Base-by-base conservation (phyloP, 2,329 filamentous ascomycete genomes). In the Pyrenophora teres region DNA sequence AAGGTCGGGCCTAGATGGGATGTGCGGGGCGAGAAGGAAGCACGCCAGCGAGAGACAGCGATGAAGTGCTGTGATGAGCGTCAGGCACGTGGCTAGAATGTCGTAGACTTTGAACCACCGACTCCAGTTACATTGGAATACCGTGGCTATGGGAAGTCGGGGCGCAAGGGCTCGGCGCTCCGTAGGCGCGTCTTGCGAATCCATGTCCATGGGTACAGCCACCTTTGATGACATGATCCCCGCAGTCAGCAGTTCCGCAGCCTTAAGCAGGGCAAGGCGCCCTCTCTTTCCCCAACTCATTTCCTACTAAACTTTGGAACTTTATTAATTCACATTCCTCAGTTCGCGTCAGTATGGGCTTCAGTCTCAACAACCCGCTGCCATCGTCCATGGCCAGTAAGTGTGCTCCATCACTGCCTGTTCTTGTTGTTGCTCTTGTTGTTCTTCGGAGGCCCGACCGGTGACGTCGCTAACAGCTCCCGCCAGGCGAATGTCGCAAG, bases 401-500 rank as follows among this genome's bases (percentile, higher is more conserved):
- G 79, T 77, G 37, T 33, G 36, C 51, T 31, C 38, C 49, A 30
- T 21, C 32, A 40, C 39, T 27, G 43, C 44, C 13, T 19, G 35
- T 9, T 27, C 15, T 15, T 33, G n/a, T 40, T 13, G 32, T 42
- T 40, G 41, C 45, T 27, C 9, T 30, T 30, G 27, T 30, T 30
- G 9, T 10, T 30, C 27, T 10, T 30, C 27, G 27, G 2, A 30
- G 27, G 45, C 33, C 53, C 46, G 51, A 39, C 51, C 50, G 51
- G 64, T 67, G 65, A 67, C 65, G 62, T 68, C 60, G 69, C 75
- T 73, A 54, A 72, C 66, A 61, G 49, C 52, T 63, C 59, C 15
- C 23, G 59, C 44, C 76, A 97, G 93, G 91, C 80, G 94, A 99
- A 80, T 97, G 94, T 79, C 94, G 89, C 76, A 99, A 99, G 78